These are phyloP conservation scores for Citrus unshiu DNA, from an alignment of 345 rosid species.

Conservation along the genomic window DNA sequence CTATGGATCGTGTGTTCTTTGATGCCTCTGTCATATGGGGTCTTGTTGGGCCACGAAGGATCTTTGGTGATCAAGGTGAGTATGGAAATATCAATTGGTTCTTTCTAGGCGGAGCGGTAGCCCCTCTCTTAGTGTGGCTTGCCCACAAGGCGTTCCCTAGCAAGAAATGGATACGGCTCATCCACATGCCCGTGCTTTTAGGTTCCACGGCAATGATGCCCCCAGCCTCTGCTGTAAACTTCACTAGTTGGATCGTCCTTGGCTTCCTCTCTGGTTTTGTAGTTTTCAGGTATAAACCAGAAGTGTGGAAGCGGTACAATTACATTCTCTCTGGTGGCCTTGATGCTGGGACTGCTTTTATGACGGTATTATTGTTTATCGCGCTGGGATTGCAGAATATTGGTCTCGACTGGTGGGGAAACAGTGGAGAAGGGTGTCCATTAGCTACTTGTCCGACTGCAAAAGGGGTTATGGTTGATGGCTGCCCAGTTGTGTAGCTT, in stretches of 20 bases:
- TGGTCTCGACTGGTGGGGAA: constrained; percentile 71
- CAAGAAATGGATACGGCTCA: constrained; percentile 47
- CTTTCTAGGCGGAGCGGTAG: constrained; percentile 61
- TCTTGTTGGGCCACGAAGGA: constrained; percentile 74
- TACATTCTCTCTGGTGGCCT: constrained; percentile 69
- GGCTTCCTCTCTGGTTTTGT: constrained; percentile 59
- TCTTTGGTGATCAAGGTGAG: constrained; percentile 68
- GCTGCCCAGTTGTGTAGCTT: constrained; percentile 47
- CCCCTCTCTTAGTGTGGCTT: constrained; percentile 62
- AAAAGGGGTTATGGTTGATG: constrained; percentile 39
- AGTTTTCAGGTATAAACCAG: constrained; percentile 38
- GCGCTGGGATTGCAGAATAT: constrained; percentile 41
- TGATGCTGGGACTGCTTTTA: constrained; percentile 79
- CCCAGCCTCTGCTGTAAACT: constrained; percentile 71
- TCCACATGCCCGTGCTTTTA: constrained; percentile 66
- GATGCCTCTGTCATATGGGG: constrained; percentile 90
- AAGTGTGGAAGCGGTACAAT: constrained; percentile 65
- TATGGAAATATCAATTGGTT: constrained; percentile 65
- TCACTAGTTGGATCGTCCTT: constrained; percentile 57
- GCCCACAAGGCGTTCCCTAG: constrained; percentile 61
- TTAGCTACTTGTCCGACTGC: constrained; percentile 75
- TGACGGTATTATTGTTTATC: constrained; percentile 52
- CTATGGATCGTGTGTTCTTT: constrained; percentile 58
- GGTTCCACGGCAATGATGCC: constrained; percentile 76
- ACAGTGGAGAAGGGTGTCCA: constrained; percentile 48